These are phyloP conservation scores for Podaxis pistillaris DNA, from an alignment of 768 basidiomycete genomes.

Conservation along the genomic window DNA sequence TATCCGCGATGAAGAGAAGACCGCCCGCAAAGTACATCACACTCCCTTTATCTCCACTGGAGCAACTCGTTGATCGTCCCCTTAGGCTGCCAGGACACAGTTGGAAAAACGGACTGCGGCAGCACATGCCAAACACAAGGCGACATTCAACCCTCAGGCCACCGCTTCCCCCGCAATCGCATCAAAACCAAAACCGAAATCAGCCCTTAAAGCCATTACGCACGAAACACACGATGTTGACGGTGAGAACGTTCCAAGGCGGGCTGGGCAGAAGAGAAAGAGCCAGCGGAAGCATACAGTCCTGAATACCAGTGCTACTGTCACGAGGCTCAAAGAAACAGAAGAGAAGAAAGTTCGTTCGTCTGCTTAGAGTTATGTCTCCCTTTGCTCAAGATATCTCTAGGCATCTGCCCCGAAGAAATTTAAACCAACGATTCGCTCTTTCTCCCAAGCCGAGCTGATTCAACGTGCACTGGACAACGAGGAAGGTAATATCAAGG, in stretches of 20 bases:
- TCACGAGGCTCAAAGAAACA: conserved; percentile 60
- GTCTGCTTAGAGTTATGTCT: background rate
- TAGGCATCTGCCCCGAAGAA: conserved; percentile 67
- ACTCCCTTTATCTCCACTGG: background rate
- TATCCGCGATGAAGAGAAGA: conserved; percentile 60
- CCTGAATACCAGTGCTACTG: conserved; percentile 68
- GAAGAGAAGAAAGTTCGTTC: conserved; percentile 57
- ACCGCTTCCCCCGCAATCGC: conserved; percentile 23
- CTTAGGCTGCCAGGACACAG: conserved; percentile 52
- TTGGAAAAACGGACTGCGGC: conserved; percentile 63
- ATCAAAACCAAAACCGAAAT: conserved; percentile 27
- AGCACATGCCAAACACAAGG: conserved; percentile 64
- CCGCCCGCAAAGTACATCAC: conserved; percentile 42
- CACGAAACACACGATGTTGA: background rate
- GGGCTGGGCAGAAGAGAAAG: conserved; percentile 39
- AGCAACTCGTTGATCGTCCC: background rate
- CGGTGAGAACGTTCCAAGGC: background rate
- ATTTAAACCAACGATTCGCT: conserved; percentile 46
- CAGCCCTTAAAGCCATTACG: conserved; percentile 10
- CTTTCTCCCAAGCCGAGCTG: conserved; percentile 78
- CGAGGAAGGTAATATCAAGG: conserved; percentile 80
- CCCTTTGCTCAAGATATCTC: background rate
- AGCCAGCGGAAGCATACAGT: conserved; percentile 70
- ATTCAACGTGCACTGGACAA: conserved; percentile 82
- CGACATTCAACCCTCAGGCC: conserved; percentile 63